Percentiles rank a stretch among this genome's conserved stretches.
phyloP scores from a whole-genome alignment of 768 basidiomycete genomes.

The Epithele typhae region DNA sequence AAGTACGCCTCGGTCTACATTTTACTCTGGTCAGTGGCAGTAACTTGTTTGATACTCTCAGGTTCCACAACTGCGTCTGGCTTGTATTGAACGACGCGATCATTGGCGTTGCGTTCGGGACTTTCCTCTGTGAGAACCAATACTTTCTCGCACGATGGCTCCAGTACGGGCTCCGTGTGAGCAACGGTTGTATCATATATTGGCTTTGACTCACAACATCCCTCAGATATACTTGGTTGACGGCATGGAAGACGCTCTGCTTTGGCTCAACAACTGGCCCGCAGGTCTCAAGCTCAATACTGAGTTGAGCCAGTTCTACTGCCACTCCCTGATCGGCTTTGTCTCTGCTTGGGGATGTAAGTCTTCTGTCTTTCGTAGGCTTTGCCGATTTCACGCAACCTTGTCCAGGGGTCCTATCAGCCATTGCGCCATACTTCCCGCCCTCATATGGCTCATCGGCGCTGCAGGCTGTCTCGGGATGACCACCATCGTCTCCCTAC shows the following conservation, averaged over 20 bases:
- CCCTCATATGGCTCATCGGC: slow-evolving; percentile 28
- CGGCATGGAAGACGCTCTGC: slow-evolving; percentile 47
- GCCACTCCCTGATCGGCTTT: slow-evolving; percentile 62
- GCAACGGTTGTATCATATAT: slow-evolving; percentile 2
- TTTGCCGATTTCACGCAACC: no score
- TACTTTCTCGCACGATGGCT: slow-evolving; percentile 35
- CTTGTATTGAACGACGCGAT: slow-evolving; percentile 87
- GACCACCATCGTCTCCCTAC: slow-evolving; percentile 63
- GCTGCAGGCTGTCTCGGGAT: slow-evolving; percentile 38
- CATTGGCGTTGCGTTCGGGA: slow-evolving; percentile 68
- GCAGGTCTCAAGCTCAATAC: slow-evolving; percentile 95
- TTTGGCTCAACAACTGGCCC: slow-evolving; percentile 95
- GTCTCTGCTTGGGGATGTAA: slow-evolving; percentile 71
- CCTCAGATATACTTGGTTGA: slow-evolving; percentile 39
- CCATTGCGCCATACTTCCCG: slow-evolving; percentile 31
- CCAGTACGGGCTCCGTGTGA: slow-evolving; percentile 24
- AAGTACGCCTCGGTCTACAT: slow-evolving; percentile 39
- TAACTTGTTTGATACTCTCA: slow-evolving; percentile 23
- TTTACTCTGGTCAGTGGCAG: background rate
- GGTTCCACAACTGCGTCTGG: slow-evolving; percentile 93
- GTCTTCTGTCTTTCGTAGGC: slow-evolving; percentile 23
- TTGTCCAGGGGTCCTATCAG: slow-evolving; percentile 20
- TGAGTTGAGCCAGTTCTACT: slow-evolving; percentile 83
- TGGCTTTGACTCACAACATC: background rate
- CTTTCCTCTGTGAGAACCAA: slow-evolving; percentile 69